Evolutionary conservation across 208 protist genomes (phyloP).

Genomic region (Crithidia bombi): DNA sequence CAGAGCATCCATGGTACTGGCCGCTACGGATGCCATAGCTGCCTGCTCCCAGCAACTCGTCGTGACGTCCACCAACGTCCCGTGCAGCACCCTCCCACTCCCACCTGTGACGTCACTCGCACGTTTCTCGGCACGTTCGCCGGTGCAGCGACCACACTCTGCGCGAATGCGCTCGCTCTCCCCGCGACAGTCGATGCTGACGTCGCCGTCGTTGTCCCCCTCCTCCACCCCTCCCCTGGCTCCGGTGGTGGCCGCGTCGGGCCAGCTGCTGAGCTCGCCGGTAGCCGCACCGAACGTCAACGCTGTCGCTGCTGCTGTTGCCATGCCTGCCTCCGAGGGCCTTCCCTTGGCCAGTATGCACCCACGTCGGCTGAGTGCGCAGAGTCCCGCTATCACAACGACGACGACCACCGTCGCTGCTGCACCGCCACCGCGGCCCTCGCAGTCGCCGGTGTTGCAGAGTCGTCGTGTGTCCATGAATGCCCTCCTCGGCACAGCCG

Average conservation of each 20-base stretch:
- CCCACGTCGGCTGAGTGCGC: no score
- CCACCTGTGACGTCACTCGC: background rate
- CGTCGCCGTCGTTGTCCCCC: background rate
- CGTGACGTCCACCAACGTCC: constrained; percentile 21
- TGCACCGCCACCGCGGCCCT: background rate
- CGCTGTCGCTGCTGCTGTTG: no score
- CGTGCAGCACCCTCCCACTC: background rate
- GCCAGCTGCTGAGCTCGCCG: background rate
- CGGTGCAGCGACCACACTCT: constrained; percentile 6
- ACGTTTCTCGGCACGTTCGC: constrained; percentile 3
- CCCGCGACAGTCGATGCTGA: background rate
- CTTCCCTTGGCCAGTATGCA: no score
- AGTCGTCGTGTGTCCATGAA: constrained; percentile 6
- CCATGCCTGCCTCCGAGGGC: no score
- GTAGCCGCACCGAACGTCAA: no score
- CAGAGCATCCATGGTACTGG: background rate
- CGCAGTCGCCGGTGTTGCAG: constrained; percentile 11
- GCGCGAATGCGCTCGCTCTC: background rate
- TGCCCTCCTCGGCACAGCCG: background rate
- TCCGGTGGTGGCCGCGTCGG: constrained; percentile 4
- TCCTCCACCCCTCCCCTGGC: background rate
- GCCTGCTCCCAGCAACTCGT: constrained; percentile 7
- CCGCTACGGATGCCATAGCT: background rate
- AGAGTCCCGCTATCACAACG: no score
- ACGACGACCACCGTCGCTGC: no score